These are phyloP conservation scores for Eimeria nieschulzi DNA, from an alignment of 169 alveolate species.

Conservation along the genomic window DNA sequence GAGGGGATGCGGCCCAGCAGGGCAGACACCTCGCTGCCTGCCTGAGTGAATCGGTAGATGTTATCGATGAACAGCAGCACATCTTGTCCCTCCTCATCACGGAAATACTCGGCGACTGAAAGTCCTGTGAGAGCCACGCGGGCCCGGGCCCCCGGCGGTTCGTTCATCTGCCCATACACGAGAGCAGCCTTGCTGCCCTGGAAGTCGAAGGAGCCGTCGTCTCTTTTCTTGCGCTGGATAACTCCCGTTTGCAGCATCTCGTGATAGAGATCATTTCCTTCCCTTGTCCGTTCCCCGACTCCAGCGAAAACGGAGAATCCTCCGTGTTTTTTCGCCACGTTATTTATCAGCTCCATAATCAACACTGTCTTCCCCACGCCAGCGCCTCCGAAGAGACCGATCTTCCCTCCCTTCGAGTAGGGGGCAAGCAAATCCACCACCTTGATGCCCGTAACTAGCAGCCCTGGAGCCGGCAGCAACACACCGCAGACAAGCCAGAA, in stretches of 20 bases:
- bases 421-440: slow-evolving; percentile 98
- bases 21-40: slow-evolving; percentile 98
- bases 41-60: slow-evolving; percentile 97
- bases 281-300: slow-evolving; percentile 99
- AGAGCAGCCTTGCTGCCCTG: slow-evolving; percentile 97
- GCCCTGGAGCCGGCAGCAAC: slow-evolving; percentile 3
- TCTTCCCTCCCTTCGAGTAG: slow-evolving; percentile 98
- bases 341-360: slow-evolving; percentile 97
- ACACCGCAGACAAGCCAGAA: background rate
- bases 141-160: slow-evolving; percentile 99
- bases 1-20: slow-evolving; percentile 97
- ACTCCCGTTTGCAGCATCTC: slow-evolving; percentile 91
- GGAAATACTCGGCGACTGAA: slow-evolving; percentile 98
- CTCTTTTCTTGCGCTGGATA: slow-evolving; percentile 54
- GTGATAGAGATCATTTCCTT: slow-evolving; percentile 97
- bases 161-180: slow-evolving; percentile 99
- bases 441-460: slow-evolving; percentile 79
- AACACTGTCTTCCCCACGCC: slow-evolving; percentile 99
- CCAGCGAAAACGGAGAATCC: slow-evolving; percentile 99
- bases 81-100: slow-evolving; percentile 97
- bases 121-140: slow-evolving; percentile 97
- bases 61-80: slow-evolving; percentile 96
- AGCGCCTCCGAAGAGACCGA: slow-evolving; percentile 99
- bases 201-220: slow-evolving; percentile 85
- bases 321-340: slow-evolving; percentile 98